Evolutionary conservation across 2,329 filamentous ascomycete species (phyloP).

Genomic region (Herpotrichia juniperi): DNA sequence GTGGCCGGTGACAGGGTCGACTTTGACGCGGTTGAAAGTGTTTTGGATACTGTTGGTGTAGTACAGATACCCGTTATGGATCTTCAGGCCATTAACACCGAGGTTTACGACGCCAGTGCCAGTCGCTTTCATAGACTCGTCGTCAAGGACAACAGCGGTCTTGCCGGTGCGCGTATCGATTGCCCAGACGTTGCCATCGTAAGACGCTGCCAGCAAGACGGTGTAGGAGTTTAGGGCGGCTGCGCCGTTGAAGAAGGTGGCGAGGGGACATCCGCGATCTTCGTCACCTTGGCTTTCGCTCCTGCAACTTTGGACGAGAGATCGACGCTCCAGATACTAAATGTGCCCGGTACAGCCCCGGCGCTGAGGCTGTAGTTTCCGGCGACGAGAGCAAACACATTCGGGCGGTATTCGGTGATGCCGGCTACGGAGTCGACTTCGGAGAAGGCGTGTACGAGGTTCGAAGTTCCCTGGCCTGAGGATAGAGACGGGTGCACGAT

Average conservation of each 20-base stretch:
- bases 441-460: constrained; percentile 35
- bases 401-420: constrained; percentile 42
- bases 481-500: constrained; percentile 37
- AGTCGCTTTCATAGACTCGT: background rate
- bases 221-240: background rate
- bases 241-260: background rate
- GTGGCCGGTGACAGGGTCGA: background rate
- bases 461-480: constrained; percentile 13
- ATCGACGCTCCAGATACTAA: constrained; percentile 25
- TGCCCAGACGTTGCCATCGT: background rate
- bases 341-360: constrained; percentile 11
- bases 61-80: background rate
- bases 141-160: background rate
- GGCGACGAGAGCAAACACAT: constrained; percentile 43
- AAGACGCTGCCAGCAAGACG: background rate
- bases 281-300: background rate
- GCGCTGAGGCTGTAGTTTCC: constrained; percentile 15
- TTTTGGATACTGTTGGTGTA: background rate
- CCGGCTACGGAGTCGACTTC: constrained; percentile 33
- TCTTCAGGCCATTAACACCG: background rate
- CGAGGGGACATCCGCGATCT: background rate
- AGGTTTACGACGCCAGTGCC: background rate
- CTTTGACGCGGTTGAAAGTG: background rate
- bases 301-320: background rate
- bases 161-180: background rate